Conservation (phyloP, 306 rosid genomes). For the Rubus parviflorus region DNA sequence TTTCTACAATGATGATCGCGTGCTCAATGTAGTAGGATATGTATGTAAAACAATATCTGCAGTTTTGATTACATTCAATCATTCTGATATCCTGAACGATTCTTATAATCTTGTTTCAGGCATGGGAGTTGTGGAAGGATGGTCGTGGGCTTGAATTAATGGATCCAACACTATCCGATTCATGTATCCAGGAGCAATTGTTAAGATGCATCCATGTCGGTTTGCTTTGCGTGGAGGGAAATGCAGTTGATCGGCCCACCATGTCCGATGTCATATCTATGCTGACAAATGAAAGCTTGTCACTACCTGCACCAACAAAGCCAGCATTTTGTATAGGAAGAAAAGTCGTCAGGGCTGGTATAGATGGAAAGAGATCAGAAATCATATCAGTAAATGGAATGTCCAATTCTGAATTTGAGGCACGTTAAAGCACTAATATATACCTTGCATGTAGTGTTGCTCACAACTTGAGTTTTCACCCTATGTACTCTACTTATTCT, state of each 20-base stretch:
- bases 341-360: not conserved
- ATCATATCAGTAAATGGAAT: not conserved
- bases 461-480: too few species aligned
- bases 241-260: not conserved
- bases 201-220: not conserved
- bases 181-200: not conserved
- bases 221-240: not conserved
- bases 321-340: not conserved
- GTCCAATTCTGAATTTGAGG: not conserved
- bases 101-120: too few species aligned
- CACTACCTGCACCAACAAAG: not conserved
- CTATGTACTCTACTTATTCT: too few species aligned
- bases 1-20: not conserved
- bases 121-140: too few species aligned
- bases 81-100: too few species aligned
- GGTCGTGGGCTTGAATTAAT: too few species aligned
- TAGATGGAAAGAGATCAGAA: not conserved
- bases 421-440: not conserved
- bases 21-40: conserved; percentile 17
- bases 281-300: not conserved
- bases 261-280: not conserved
- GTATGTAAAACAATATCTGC: not conserved
- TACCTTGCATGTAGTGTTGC: too few species aligned
- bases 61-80: too few species aligned
- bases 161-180: not conserved